phyloP scores from a whole-genome alignment of 495 filamentous ascomycete genomes.

The Xylaria flabelliformis region DNA sequence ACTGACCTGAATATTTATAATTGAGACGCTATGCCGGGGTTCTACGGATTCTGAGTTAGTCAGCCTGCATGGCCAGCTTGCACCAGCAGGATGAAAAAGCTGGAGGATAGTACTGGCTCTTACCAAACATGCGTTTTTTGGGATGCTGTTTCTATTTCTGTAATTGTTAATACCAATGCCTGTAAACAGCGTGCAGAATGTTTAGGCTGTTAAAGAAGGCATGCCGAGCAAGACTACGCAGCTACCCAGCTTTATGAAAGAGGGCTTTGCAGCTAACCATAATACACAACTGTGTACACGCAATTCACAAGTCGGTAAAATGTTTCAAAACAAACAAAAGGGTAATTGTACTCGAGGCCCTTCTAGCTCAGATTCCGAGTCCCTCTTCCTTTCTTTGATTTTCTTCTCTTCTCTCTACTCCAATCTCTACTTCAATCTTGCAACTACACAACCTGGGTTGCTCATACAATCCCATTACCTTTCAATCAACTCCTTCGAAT shows the following conservation, averaged over 20 bases:
- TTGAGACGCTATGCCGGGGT: too few species aligned
- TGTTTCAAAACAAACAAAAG: neutral
- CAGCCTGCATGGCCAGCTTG: too few species aligned
- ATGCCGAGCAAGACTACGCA: neutral
- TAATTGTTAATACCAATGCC: neutral
- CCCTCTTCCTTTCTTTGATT: neutral
- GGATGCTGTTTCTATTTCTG: neutral
- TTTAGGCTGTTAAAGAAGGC: neutral
- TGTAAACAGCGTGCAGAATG: neutral
- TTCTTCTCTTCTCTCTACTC: neutral
- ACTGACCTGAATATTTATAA: too few species aligned
- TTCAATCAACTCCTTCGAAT: neutral
- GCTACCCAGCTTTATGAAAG: neutral
- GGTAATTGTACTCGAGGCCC: neutral
- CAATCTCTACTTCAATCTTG: neutral
- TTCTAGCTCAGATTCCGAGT: neutral
- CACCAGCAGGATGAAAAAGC: too few species aligned
- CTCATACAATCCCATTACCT: neutral
- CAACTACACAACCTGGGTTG: too few species aligned
- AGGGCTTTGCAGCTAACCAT: neutral
- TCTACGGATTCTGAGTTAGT: too few species aligned
- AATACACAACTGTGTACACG: neutral
- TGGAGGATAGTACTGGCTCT: neutral
- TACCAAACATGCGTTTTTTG: neutral
- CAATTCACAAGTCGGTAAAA: neutral